Conservation (phyloP, 176 grass and related monocot genomes). For the Themeda triandra region DNA sequence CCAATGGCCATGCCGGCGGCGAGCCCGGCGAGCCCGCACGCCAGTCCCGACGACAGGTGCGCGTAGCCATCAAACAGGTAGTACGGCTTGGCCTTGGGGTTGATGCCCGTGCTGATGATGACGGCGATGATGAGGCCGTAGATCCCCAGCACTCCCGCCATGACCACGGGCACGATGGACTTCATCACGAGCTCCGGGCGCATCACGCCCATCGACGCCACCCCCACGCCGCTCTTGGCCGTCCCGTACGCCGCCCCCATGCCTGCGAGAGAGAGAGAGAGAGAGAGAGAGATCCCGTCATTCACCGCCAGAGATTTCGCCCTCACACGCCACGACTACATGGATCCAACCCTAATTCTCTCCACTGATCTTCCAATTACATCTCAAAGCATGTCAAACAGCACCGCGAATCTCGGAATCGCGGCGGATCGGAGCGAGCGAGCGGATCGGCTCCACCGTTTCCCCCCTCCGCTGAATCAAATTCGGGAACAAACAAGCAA, state of each 20-base stretch:
- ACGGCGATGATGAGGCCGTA: slow-evolving; percentile 70
- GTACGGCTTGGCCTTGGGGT: slow-evolving; percentile 76
- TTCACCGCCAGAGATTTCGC: background rate
- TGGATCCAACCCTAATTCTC: background rate
- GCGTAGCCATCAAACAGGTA: slow-evolving; percentile 71
- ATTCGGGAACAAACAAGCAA: background rate
- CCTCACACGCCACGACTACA: background rate
- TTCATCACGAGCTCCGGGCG: slow-evolving; percentile 76
- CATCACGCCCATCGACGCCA: slow-evolving; percentile 73
- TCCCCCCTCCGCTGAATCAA: background rate
- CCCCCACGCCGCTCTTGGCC: slow-evolving; percentile 66
- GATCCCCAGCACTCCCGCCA: slow-evolving; percentile 75
- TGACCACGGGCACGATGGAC: slow-evolving; percentile 74
- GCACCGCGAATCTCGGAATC: background rate
- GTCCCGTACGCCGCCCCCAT: slow-evolving; percentile 74
- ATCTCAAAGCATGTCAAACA: background rate
- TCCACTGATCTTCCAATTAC: background rate
- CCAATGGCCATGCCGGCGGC: slow-evolving; percentile 72
- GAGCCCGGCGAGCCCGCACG: slow-evolving; percentile 59
- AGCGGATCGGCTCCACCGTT: background rate
- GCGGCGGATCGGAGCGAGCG: background rate
- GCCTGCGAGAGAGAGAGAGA: slow-evolving; percentile 7
- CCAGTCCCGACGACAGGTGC: slow-evolving; percentile 59
- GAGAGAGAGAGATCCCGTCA: background rate
- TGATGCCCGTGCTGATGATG: slow-evolving; percentile 75